Evolutionary conservation across 2,329 filamentous ascomycete genomes (phyloP), one percentile per base, ranked within the genome.

Genomic region (Graphiopsis chlorocephala): DNA sequence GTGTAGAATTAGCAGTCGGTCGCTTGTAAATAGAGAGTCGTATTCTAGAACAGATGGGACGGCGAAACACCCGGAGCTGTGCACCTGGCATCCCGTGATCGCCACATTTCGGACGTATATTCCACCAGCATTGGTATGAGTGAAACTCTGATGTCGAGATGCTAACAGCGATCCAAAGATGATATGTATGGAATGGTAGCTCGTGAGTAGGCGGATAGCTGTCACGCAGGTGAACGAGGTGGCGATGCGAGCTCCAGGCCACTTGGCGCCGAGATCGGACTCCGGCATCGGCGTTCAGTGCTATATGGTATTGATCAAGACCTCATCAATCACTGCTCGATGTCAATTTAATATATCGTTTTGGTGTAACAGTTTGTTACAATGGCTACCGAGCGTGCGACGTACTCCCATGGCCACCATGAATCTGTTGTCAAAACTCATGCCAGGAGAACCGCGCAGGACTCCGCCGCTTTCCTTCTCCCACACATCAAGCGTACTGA

Each of bases 391-490:
- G 57, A 60, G 25, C 57, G 57, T 47, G 57, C 57, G 2, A 60
- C 35, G 4, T 60, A 60, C n/a, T 60, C 57, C 20, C 57, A 60
- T 48, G 57, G 57, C 25, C 57, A 60, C n/a, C 57, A 60, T 31
- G 57, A 60, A 33, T 60, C 57, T 11, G 57, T 60, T 11, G 57
- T 60, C 38, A 47, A 60, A 47, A 60, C 57, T 2, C 57, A 60
- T 33, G 64, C 64, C 48, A 56, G 47, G 6, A 26, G 66, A 26
- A 68, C 63, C 6, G 66, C 56, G 6, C 57, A 64, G 38, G 64
- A 68, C 23, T 61, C 63, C n/a, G 67, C 67, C 1, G 45, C 62
- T 17, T 67, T 67, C 55, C 64, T 69, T 5, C 59, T 69, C 7
- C 67, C 63, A 1, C 64, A 70, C 56, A 57, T 70, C 42, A 64